Evolutionary conservation across 192 early-diverging fungal genomes (phyloP).

Genomic region (Chytriomyces hyalinus): DNA sequence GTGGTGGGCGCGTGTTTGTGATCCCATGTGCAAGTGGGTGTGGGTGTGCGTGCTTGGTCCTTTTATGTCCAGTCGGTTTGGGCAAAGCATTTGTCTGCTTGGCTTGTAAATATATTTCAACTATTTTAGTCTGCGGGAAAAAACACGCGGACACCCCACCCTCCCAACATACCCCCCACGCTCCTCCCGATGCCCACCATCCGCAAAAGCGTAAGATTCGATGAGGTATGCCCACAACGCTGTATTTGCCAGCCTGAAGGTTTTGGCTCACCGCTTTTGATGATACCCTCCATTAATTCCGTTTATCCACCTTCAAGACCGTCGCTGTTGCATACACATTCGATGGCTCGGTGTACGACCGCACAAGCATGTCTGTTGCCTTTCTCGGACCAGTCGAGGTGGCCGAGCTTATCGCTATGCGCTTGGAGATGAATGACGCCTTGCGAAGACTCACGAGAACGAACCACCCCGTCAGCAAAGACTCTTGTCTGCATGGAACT

Average conservation of each 20-base stretch:
- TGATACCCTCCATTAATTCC: background rate
- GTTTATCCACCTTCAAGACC: background rate
- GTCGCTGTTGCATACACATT: slow-evolving; percentile 5
- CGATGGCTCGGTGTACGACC: slow-evolving; percentile 2
- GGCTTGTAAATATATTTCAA: background rate
- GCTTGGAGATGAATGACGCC: background rate
- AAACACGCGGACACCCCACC: background rate
- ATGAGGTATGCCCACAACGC: background rate
- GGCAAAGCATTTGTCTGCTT: background rate
- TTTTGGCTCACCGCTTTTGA: background rate
- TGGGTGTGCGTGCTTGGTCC: background rate
- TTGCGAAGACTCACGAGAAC: background rate
- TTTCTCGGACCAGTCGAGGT: background rate
- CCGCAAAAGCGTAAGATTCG: slow-evolving; percentile 8
- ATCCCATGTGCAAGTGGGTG: background rate
- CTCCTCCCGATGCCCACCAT: background rate
- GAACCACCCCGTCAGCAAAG: too few species aligned
- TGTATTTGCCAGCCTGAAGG: background rate
- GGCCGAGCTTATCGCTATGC: background rate
- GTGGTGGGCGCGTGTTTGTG: background rate
- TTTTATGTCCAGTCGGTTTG: background rate
- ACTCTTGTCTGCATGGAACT: too few species aligned
- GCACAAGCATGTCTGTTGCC: background rate
- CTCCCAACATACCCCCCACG: background rate
- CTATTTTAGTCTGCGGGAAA: background rate